phyloP scores from a whole-genome alignment of 495 filamentous ascomycete species.

The Trichoderma erinaceum region DNA sequence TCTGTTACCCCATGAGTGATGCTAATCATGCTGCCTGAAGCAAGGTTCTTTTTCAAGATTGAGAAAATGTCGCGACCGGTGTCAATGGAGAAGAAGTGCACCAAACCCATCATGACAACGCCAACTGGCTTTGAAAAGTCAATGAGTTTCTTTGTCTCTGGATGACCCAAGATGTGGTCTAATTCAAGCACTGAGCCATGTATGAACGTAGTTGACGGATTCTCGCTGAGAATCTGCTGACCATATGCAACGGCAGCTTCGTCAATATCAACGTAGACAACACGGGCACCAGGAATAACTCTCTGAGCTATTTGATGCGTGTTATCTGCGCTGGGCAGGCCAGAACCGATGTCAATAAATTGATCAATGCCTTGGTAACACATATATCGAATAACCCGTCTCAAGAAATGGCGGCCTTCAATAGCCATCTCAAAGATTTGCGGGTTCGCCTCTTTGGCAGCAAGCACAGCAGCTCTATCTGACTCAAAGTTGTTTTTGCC shows the following conservation, averaged over 20 bases:
- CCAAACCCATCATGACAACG: conserved; percentile 1
- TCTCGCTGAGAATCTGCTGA: not conserved
- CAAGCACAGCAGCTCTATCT: not conserved
- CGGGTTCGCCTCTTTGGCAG: not conserved
- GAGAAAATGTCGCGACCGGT: not conserved
- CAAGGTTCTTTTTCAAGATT: not conserved
- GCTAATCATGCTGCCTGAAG: not conserved
- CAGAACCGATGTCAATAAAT: not conserved
- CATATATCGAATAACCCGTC: not conserved
- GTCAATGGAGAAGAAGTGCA: not conserved
- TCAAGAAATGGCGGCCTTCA: not conserved
- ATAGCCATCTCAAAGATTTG: not conserved
- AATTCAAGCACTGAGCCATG: not conserved
- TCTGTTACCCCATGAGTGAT: not conserved
- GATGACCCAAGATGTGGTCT: not conserved
- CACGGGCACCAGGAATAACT: not conserved
- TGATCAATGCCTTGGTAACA: not conserved
- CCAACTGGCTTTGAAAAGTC: conserved; percentile 4
- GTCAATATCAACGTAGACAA: conserved; percentile 5
- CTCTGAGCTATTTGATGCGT: conserved; percentile 6
- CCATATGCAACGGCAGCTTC: not conserved
- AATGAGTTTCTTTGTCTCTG: not conserved
- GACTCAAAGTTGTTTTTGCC: not conserved
- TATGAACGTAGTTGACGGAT: not conserved
- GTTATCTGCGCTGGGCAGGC: not conserved